These are phyloP conservation scores for Lycium ferocissimum DNA, from an alignment of 257 asterid species.

Conservation along the genomic window DNA sequence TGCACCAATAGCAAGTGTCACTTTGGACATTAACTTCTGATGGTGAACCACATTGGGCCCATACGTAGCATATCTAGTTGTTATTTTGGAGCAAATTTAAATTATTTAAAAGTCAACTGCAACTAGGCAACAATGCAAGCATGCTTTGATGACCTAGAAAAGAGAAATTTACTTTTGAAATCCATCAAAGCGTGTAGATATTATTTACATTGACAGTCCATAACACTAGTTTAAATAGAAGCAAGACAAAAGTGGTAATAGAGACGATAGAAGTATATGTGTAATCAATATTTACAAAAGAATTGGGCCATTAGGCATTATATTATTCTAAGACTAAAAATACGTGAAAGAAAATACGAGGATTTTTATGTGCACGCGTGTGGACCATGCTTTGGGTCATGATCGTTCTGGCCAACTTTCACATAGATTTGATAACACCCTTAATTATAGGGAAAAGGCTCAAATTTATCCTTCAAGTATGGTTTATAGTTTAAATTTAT, in stretches of 20 bases:
- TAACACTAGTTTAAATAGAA: background rate
- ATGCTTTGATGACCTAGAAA: background rate
- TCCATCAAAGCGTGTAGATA: background rate
- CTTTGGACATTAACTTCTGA: background rate
- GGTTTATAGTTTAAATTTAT: too few species aligned
- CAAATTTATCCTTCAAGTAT: too few species aligned
- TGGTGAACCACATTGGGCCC: background rate
- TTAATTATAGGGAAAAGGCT: background rate
- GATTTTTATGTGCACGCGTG: background rate
- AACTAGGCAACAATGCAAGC: background rate
- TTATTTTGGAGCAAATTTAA: background rate
- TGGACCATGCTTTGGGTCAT: background rate
- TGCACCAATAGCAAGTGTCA: background rate
- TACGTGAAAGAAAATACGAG: background rate
- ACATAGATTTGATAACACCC: background rate
- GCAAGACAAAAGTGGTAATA: background rate
- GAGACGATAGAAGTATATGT: background rate
- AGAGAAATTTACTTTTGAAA: background rate
- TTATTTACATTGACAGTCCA: background rate
- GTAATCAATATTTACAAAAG: background rate
- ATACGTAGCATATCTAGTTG: background rate
- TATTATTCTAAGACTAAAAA: background rate
- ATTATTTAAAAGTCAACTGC: background rate
- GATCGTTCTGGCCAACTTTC: background rate
- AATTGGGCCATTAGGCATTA: conserved; percentile 6